Conservation (phyloP, 73 alveolate genomes). For the Paramecium tetraurelia region DNA sequence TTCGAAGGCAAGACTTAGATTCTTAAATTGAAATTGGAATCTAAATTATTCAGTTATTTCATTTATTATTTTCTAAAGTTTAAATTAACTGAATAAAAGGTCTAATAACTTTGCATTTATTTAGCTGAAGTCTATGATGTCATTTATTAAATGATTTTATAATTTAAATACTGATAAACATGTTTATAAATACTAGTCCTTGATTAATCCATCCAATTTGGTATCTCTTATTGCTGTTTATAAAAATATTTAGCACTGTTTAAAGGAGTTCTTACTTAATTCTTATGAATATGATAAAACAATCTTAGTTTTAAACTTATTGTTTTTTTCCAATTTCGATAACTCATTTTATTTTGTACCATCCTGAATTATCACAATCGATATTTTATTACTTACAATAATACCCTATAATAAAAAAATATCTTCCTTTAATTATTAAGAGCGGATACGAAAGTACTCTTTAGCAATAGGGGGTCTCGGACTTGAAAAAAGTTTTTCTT, state of each 20-base stretch:
- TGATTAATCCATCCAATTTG: background rate
- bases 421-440: background rate
- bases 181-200: constrained; percentile 36
- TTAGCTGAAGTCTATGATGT: constrained; percentile 49
- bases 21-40: constrained; percentile 6
- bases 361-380: constrained; percentile 48
- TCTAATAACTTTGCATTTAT: constrained; percentile 48
- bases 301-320: constrained; percentile 46
- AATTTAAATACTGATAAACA: constrained; percentile 22
- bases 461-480: no score
- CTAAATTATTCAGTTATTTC: constrained; percentile 43
- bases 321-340: constrained; percentile 8
- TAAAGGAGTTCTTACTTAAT: constrained; percentile 52
- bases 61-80: background rate
- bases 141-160: constrained; percentile 47
- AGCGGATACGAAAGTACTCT: no score
- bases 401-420: background rate
- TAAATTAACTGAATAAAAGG: background rate
- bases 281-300: constrained; percentile 55
- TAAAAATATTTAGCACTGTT: constrained; percentile 38
- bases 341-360: constrained; percentile 41
- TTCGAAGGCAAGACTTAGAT: constrained; percentile 30
- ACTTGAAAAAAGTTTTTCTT: no score
- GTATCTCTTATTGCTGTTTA: background rate
- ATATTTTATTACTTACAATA: background rate